A percentile compares a stretch with the other conserved stretches of the same genome.
phyloP scores from a whole-genome alignment of 148 eudicot genomes.

The Rhododendron molle region DNA sequence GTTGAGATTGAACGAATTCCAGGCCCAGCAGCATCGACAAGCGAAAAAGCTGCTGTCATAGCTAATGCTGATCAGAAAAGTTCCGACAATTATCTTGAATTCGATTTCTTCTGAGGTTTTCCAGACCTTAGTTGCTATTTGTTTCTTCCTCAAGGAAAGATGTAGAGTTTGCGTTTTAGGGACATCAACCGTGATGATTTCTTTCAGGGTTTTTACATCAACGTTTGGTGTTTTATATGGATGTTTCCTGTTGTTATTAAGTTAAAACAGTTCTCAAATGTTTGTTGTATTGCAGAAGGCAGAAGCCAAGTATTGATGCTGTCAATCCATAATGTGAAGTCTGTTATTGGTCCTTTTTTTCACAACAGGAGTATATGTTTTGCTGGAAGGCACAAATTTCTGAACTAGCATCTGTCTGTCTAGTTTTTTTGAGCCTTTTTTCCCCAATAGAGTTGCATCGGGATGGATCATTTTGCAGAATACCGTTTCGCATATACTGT shows the following conservation, averaged over 20 bases:
- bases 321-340: conserved; percentile 17
- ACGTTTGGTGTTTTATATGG: conserved; percentile 10
- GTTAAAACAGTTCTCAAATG: conserved; percentile 17
- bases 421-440: neutral
- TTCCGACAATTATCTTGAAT: conserved; percentile 81
- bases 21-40: conserved; percentile 32
- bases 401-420: neutral
- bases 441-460: neutral
- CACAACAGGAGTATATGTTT: neutral
- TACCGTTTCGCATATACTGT: neutral
- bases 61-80: conserved; percentile 46
- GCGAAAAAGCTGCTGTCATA: conserved; percentile 43
- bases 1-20: conserved; percentile 59
- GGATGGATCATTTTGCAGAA: neutral
- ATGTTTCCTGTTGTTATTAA: conserved; percentile 23
- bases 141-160: conserved; percentile 14
- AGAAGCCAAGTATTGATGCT: conserved; percentile 15
- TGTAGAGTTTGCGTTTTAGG: conserved; percentile 9
- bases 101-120: conserved; percentile 68
- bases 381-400: neutral
- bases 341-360: neutral
- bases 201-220: conserved; percentile 5
- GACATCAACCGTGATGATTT: conserved; percentile 6
- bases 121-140: conserved; percentile 8
- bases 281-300: conserved; percentile 24